Evolutionary conservation across 2,329 filamentous ascomycete species (phyloP), one percentile per base, ranked within the genome.

Genomic region (Epichloe amarillans): DNA sequence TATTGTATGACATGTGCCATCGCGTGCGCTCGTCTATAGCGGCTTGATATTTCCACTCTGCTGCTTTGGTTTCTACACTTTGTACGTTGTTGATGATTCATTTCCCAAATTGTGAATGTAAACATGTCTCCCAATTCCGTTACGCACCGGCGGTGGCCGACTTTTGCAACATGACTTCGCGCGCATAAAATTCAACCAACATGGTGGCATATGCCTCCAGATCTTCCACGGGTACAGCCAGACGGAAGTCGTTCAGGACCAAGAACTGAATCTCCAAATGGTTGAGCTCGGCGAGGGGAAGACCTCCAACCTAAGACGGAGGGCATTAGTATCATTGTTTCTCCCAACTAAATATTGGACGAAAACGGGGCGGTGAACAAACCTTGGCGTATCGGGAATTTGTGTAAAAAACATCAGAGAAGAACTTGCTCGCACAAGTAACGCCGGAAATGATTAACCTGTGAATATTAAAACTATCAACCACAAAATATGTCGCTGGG

Each of bases 351-450:
- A 17, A 14, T 5, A n/a, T 39, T 21, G 30, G 3, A 3, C 3
- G 12, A 26, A 11, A 30, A 17, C 5, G 15, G 2, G 15, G 6
- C 1, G n/a, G 23, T 41, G 6, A 4, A 70, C 75, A 56, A 75
- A 95, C 93, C 86, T 97, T 98, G 53, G 93, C 93, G 66, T 98
- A 98, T 82, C 93, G 81, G 50, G 93, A 97, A 68, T 98, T 98
- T 10, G 93, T 98, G 66, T 97, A 98, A 62, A 98, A 98, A 40
- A 97, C 91, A 69, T 98, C 80, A 5, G 91, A 97, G 69, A 98
- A 98, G 75, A 97, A 98, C 69, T 98, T 98, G 79, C 91, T 97
- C 5, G 93, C 90, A 68, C 93, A 97, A 3, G 93, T 98, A 43
- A 98, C 93, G 37, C 91, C 93, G 2, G 93, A 88, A 64, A 98